Base-by-base conservation (phyloP, 805 yeast species). In the Crinitomyces ghanaensis region DNA sequence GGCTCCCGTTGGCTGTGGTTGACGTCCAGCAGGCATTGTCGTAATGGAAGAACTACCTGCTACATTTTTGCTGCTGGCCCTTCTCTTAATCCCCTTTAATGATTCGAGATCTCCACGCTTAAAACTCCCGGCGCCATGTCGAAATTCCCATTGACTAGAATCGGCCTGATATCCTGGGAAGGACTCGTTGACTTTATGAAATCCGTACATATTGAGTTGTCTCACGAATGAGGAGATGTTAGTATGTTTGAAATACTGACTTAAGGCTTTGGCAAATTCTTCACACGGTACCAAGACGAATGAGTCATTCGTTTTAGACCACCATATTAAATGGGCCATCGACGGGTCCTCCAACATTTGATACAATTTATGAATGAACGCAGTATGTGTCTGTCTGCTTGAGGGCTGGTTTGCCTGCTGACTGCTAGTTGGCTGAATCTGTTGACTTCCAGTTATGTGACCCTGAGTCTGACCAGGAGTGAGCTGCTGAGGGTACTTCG, bases 161-260 rank as follows among this genome's bases (percentile, higher is more conserved):
- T 34, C 41, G 9, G 34, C 14, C 12, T 20, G 9, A 3, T 36
- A 19, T 17, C 45, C 46, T 26, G 53, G 56, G 39, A 54, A 56
- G 15, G 54, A 43, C 37, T 54, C 59, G 42, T 56, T 54, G 27
- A 61, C 62, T 59, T 86, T 85, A 56, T 86, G 95, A 61, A 86
- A 85, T 1, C 95, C 95, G 54, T 85, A 85, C 96, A 86, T 88
- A 62, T 88, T 94, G 29, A 86, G 63, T 57, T 88, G 96, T 30
- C 96, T 72, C 22, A 88, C 95, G 61, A 88, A 88, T 39, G 88
- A 76, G 16, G 94, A 84, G 19, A 86, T 84, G 51, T 88, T 88
- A 3, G 93, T 93, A 59, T 86, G 96, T 54, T 88, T 88, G 65
- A 88, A 86, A 54, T 81, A 85, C 30, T 65, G 36, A 64, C 67